A percentile compares a stretch with the other conserved stretches of the same genome.
These are phyloP conservation scores for Colletotrichum eleusines DNA, from an alignment of 2,329 filamentous ascomycete genomes.

Conservation along the genomic window DNA sequence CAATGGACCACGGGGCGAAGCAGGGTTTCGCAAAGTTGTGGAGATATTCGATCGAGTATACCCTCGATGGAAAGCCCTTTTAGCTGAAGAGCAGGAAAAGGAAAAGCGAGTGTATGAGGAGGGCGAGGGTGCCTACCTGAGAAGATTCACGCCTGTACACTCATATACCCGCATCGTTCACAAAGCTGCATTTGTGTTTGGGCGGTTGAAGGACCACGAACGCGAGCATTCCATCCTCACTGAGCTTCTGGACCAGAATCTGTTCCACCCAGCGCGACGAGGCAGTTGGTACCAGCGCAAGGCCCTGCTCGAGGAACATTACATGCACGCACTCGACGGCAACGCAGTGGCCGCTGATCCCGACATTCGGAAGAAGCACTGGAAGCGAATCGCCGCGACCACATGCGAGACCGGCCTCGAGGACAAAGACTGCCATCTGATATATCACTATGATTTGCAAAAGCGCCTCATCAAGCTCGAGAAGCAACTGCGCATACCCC, in stretches of 20 bases:
- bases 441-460: conserved; percentile 94
- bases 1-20: conserved; percentile 75
- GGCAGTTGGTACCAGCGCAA: conserved; percentile 97
- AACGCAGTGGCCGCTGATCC: conserved; percentile 51
- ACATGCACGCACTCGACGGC: conserved; percentile 77
- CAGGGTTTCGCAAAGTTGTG: conserved; percentile 75
- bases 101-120: conserved; percentile 82
- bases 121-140: conserved; percentile 88
- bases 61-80: conserved; percentile 80
- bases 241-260: conserved; percentile 81
- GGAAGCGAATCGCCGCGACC: conserved; percentile 79
- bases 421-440: conserved; percentile 89
- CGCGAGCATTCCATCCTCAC: conserved; percentile 80
- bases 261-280: conserved; percentile 87
- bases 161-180: conserved; percentile 94
- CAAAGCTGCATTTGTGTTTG: conserved; percentile 84
- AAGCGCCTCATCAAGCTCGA: conserved; percentile 95
- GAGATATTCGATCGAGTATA: conserved; percentile 80
- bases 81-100: conserved; percentile 81
- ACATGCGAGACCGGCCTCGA: conserved; percentile 91
- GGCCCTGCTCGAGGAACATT: conserved; percentile 93
- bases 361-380: conserved; percentile 79
- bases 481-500: conserved; percentile 83
- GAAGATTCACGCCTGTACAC: conserved; percentile 91
- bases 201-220: conserved; percentile 82